A percentile compares a stretch with the other conserved stretches of the same genome.
phyloP scores from a whole-genome alignment of 2,329 filamentous ascomycete species.

The Fusarium sp. region DNA sequence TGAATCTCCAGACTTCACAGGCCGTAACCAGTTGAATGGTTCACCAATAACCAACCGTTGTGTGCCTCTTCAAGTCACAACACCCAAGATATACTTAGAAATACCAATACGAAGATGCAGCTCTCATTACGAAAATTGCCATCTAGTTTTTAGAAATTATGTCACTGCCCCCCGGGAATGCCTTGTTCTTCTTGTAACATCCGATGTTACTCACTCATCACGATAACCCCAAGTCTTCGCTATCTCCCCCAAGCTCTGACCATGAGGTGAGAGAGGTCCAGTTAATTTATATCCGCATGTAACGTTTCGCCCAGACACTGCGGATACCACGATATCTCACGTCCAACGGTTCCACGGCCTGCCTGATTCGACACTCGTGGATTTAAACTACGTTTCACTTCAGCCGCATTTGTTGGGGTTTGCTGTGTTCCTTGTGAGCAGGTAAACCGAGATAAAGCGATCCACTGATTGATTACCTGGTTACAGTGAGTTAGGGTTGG shows the following conservation, averaged over 20 bases:
- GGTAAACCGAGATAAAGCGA: conserved; percentile 9
- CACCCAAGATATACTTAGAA: conserved; percentile 4
- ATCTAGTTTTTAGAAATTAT: background rate
- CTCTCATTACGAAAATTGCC: conserved; percentile 4
- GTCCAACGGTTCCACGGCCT: background rate
- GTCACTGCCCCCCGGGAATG: background rate
- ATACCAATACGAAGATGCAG: conserved; percentile 3
- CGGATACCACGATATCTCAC: conserved; percentile 12
- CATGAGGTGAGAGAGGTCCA: background rate
- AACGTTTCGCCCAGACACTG: conserved; percentile 29
- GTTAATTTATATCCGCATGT: conserved; percentile 33
- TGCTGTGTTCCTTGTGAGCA: background rate
- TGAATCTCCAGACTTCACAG: background rate
- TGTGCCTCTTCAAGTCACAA: background rate
- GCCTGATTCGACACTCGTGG: conserved; percentile 1
- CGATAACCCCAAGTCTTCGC: background rate
- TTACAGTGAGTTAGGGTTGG: background rate
- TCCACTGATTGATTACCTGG: background rate
- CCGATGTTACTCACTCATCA: conserved; percentile 8
- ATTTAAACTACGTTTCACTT: conserved; percentile 1
- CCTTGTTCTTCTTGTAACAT: conserved; percentile 18
- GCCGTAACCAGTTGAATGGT: background rate
- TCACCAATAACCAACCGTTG: background rate
- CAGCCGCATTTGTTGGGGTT: background rate
- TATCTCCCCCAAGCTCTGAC: conserved; percentile 17